Percentiles rank a stretch among this genome's conserved stretches.
These are phyloP conservation scores for Exophiala alcalophila DNA, from an alignment of 2,329 filamentous ascomycete species.

Conservation along the genomic window DNA sequence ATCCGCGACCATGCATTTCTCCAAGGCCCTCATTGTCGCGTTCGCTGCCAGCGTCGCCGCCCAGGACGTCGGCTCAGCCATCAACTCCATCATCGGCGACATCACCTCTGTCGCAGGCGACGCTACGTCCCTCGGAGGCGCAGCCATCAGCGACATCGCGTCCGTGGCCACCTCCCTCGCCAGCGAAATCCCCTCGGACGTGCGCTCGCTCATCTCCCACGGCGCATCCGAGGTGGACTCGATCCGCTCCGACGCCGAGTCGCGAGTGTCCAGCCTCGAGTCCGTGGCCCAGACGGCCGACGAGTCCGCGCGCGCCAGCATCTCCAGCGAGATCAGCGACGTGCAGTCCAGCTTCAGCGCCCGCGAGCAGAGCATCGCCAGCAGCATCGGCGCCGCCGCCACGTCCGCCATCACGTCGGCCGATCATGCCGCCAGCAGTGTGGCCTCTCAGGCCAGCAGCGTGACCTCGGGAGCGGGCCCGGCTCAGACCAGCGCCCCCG, in stretches of 20 bases:
- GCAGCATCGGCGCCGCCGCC: conserved; percentile 11
- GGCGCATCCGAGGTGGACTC: conserved; percentile 13
- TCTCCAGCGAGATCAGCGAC: conserved; percentile 22
- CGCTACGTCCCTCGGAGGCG: conserved; percentile 9
- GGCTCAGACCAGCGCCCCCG: conserved; percentile 4
- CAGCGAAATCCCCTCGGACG: conserved; percentile 6
- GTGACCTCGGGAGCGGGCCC: conserved; percentile 11
- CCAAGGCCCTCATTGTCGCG: conserved; percentile 19
- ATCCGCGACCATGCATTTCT: conserved; percentile 24
- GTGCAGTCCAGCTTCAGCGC: conserved; percentile 16
- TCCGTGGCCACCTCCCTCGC: conserved; percentile 21
- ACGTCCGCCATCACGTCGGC: conserved; percentile 14
- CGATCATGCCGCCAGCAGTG: conserved; percentile 8
- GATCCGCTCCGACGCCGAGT: conserved; percentile 10
- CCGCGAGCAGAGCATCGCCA: conserved; percentile 10
- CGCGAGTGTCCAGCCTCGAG: conserved; percentile 16
- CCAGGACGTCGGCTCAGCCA: conserved; percentile 16
- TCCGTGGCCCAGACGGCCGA: conserved; percentile 19
- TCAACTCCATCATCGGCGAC: conserved; percentile 15
- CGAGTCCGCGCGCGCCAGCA: conserved; percentile 16
- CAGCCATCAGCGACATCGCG: conserved; percentile 9
- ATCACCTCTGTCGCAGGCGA: conserved; percentile 8
- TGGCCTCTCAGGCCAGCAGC: conserved; percentile 7
- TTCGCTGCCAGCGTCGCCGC: conserved; percentile 18
- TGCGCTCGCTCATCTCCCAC: conserved; percentile 14